Evolutionary conservation across 2,329 filamentous ascomycete species (phyloP).

Genomic region (Zymoseptoria ardabiliae): DNA sequence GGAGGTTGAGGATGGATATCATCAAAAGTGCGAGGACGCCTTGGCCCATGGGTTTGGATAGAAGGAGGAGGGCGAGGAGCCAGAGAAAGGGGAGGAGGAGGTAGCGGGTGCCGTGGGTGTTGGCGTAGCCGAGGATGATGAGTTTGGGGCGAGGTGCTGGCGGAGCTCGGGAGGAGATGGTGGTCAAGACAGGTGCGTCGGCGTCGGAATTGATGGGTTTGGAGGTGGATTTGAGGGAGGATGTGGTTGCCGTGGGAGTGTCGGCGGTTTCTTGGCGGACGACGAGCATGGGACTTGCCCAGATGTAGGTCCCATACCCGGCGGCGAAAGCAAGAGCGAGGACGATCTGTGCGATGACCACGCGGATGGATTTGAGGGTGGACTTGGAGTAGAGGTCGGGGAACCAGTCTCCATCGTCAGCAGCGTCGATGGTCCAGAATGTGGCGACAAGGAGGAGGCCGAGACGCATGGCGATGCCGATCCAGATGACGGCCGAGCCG

Average conservation of each 20-base stretch:
- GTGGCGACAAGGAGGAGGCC: slow-evolving; percentile 67
- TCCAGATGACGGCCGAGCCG: slow-evolving; percentile 76
- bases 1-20: slow-evolving; percentile 78
- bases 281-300: slow-evolving; percentile 75
- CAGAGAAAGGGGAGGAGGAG: slow-evolving; percentile 76
- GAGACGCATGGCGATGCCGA: slow-evolving; percentile 69
- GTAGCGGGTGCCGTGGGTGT: slow-evolving; percentile 86
- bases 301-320: slow-evolving; percentile 76
- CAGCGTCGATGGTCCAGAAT: slow-evolving; percentile 86
- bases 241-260: slow-evolving; percentile 4
- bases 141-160: slow-evolving; percentile 25
- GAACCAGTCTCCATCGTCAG: slow-evolving; percentile 79
- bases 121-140: slow-evolving; percentile 81
- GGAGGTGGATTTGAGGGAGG: slow-evolving; percentile 14
- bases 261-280: slow-evolving; percentile 46
- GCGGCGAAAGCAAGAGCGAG: slow-evolving; percentile 75
- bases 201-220: slow-evolving; percentile 24
- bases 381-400: slow-evolving; percentile 47
- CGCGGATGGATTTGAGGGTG: slow-evolving; percentile 64
- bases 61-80: slow-evolving; percentile 65
- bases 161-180: slow-evolving; percentile 28
- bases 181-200: slow-evolving; percentile 30
- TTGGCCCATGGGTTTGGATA: slow-evolving; percentile 91
- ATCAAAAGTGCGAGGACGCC: slow-evolving; percentile 74
- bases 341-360: slow-evolving; percentile 71